Evolutionary conservation across 768 basidiomycete species (phyloP), one percentile per base, ranked within the genome.

Genomic region (Auriculariales sp.): DNA sequence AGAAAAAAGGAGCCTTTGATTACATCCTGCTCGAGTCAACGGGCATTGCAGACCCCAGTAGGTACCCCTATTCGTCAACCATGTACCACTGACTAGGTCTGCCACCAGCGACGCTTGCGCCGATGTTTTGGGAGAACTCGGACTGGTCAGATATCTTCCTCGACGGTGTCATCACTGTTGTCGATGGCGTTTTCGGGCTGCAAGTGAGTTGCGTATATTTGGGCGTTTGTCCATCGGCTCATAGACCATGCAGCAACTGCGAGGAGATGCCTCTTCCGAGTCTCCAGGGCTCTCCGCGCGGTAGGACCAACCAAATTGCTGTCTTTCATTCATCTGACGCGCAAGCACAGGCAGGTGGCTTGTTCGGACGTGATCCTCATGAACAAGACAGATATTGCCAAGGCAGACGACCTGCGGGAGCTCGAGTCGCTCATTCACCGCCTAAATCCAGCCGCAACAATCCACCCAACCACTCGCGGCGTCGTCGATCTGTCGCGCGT

Each of bases 1-100:
- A 74, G 56, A 75, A 78, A 49, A 89, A 84, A 59, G 91, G 90
- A 24, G 75, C 77, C 1, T 93, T 98, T 60, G 95, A 98, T 65
- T 84, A 97, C 63, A 95, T 99, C 54, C 68, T 99, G 35, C 72
- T 99, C 14, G 95, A 99, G 66, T 87, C 94, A 2, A 98, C 95
- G 0, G 94, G 94, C 0, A 71, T 98, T 6, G 94, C 94, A 9
- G 94, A 98, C 68, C 94, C 94, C 51, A 89, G 89, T 88, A 53
- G 49, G 65, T 50, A 19, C 7, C 29, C 39, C 19, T 46, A 28
- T 32, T 3, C 6, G 24, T 39, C 39, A 5, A 7, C 48, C 35
- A 17, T 35, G 30, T 50, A 19, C 12, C 45, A 2, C 25, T 17
- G 15, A 12, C 28, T 27, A 48, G 28, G n/a, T 33, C 42, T 10